Evolutionary conservation across 2,329 filamentous ascomycete species (phyloP), one percentile per base, ranked within the genome.

Genomic region (Lachnellula subtilissima): DNA sequence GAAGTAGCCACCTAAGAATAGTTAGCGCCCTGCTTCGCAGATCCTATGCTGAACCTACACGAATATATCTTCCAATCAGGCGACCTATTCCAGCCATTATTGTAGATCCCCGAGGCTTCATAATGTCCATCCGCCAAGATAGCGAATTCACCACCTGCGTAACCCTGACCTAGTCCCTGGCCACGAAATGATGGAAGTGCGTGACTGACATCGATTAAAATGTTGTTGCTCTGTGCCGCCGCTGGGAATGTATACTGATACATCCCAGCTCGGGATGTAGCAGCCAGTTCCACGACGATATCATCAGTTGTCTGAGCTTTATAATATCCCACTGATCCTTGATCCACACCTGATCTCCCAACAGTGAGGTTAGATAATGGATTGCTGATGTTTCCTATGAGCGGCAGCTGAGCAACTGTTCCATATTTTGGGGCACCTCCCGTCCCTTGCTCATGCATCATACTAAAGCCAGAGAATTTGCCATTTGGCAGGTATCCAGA

Each of bases 341-440:
- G 61, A 58, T 86, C 76, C 23, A 76, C 61, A 62, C 68, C 62
- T 59, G 76, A 76, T 70, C 85, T 78, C 0, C 76, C 76, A 23
- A 84, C 75, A n/a, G 78, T 81, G 36, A 81, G 73, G 59, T 81
- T 77, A 4, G 71, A 74, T 23, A 87, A 70, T 2, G 84, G 83
- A 55, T 87, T 78, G 7, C 61, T 64, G 43, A 84, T 69, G 15
- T 66, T 66, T 0, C 80, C 81, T 0, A 78, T 64, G 0, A 82
- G 69, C 0, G 81, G 83, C 69, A 85, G 75, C 68, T 85, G 83
- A 1, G 80, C 74, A 35, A 85, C 79, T 1, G 86, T 82, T 4
- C 86, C 86, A 58, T 88, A 89, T 67, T 88, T 88, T 1, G 86
- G 84, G 1, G 83, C 83, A 1, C 86, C 86, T 7, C 86, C 86